Evolutionary conservation across 805 yeast species (phyloP), one percentile per base, ranked within the genome.

Genomic region (Hermanozyma aechmeae): DNA sequence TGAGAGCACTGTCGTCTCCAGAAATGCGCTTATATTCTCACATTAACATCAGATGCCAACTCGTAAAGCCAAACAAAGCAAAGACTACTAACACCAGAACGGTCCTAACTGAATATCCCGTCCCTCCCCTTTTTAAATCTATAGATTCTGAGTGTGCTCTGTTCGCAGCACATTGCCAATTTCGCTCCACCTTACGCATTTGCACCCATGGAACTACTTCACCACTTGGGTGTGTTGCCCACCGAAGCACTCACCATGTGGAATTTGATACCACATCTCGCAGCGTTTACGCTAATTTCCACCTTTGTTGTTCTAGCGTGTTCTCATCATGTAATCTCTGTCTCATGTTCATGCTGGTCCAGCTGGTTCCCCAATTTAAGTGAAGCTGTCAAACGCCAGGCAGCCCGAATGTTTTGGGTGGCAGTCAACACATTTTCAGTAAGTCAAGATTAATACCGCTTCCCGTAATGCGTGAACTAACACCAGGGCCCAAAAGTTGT

Each of bases 201-300:
- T 25, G 29, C 29, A 26, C 26, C 33, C 29, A 26, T 53, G 53
- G 64, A 58, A 32, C 32, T 58, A n/a, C 13, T 51, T 6, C 29
- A 44, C 4, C 65, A 57, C 31, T 31, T 59, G 16, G 66, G 66
- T 2, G 17, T 56, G 4, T 24, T 37, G 9, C 46, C 48, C 1
- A 24, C 18, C 48, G 28, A 24, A 37, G 33, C 15, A 37, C 37
- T 17, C 37, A 24, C 6, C 28, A 27, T 28, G 31, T 24, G 9
- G 16, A 26, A 9, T 23, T 25, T 8, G 21, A 3, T 34, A 33
- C 13, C 35, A 30, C 16, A 5, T 38, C 4, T n/a, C 40, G 43
- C 34, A 56, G 53, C 1, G 20, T 45, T 2, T 14, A 32, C 13
- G 42, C 42, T 11, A 30, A 53, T 18, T 23, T 9, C 6, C 8